phyloP scores from a whole-genome alignment of 257 asterid species.

The Paraleonurus japonicus region DNA sequence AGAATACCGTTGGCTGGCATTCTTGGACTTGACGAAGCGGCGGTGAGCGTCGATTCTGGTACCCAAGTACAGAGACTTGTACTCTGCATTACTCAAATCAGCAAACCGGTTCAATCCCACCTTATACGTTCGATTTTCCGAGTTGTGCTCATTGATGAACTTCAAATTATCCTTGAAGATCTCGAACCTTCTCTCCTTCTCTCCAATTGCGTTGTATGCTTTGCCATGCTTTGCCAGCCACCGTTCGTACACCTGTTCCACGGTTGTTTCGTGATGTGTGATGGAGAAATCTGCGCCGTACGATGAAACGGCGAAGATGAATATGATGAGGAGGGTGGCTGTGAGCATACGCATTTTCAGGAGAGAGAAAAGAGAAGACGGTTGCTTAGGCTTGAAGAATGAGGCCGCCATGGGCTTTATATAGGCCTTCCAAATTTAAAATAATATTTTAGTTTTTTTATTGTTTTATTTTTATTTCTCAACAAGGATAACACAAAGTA shows the following conservation, averaged over 20 bases:
- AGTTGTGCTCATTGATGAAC: conserved; percentile 64
- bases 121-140: conserved; percentile 50
- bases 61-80: conserved; percentile 53
- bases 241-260: conserved; percentile 45
- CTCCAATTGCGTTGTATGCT: conserved; percentile 57
- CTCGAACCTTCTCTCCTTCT: conserved; percentile 53
- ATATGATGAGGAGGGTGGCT: conserved; percentile 33
- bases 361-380: too few relatives aligned
- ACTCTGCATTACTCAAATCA: conserved; percentile 69
- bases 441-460: not conserved
- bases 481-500: too few relatives aligned
- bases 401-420: conserved; percentile 18
- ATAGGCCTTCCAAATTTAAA: conserved; percentile 16
- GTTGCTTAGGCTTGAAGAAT: conserved; percentile 43
- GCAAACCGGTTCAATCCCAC: conserved; percentile 77
- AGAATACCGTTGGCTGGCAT: conserved; percentile 43
- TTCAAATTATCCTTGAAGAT: conserved; percentile 68
- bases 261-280: conserved; percentile 22
- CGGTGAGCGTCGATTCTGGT: conserved; percentile 58
- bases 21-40: conserved; percentile 52
- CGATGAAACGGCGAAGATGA: conserved; percentile 35
- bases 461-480: not conserved
- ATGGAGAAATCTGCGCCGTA: conserved; percentile 33
- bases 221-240: conserved; percentile 72
- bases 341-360: conserved; percentile 31